phyloP scores from a whole-genome alignment of 2,329 filamentous ascomycete species.

The Fusarium sp. region DNA sequence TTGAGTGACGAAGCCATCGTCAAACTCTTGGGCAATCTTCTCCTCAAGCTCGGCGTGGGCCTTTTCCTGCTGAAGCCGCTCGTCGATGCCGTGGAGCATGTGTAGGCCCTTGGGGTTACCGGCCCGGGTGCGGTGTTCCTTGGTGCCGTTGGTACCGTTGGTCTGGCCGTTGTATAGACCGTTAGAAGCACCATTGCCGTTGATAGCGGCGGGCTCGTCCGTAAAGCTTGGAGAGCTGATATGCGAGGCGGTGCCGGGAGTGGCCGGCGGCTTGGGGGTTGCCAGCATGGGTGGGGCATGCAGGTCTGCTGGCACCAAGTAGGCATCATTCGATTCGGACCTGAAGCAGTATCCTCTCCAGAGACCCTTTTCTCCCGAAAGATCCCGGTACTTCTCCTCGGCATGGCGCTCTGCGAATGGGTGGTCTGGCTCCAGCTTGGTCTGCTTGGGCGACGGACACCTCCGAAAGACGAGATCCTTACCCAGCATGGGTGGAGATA shows the following conservation, averaged over 20 bases:
- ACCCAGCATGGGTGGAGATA: conserved; percentile 89
- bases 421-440: conserved; percentile 84
- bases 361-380: conserved; percentile 71
- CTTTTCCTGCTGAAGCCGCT: conserved; percentile 62
- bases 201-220: conserved; percentile 52
- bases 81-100: conserved; percentile 63
- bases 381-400: conserved; percentile 63
- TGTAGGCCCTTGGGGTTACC: conserved; percentile 57
- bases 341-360: conserved; percentile 80
- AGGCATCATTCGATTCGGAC: conserved; percentile 49
- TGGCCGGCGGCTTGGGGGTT: conserved; percentile 58
- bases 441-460: conserved; percentile 85
- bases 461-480: conserved; percentile 81
- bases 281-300: conserved; percentile 61
- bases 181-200: conserved; percentile 39
- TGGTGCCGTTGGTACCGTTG: conserved; percentile 27
- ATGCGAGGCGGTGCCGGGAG: conserved; percentile 53
- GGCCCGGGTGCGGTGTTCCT: conserved; percentile 42
- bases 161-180: conserved; percentile 21
- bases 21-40: conserved; percentile 74
- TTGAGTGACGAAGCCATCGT: conserved; percentile 88
- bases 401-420: conserved; percentile 61
- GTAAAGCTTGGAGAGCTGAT: conserved; percentile 52
- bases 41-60: conserved; percentile 61
- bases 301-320: conserved; percentile 54